Conservation (phyloP, 164 flowering plant species). For the Houttuynia cordata region DNA sequence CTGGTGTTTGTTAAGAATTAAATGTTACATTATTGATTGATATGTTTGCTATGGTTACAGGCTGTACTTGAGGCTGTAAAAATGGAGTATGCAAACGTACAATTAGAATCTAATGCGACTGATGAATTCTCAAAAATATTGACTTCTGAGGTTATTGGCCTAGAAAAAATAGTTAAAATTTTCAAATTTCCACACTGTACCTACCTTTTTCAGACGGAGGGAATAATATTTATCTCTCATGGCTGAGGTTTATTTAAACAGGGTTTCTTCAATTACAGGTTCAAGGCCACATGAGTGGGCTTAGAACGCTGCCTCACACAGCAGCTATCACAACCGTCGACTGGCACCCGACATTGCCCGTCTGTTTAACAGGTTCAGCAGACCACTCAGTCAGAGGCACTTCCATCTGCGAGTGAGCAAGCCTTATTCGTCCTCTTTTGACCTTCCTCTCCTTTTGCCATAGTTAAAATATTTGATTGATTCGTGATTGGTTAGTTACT, state of each 20-base stretch:
- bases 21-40: neutral
- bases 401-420: neutral
- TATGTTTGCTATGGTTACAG: slow-evolving; percentile 1
- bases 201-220: no score
- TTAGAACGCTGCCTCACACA: slow-evolving; percentile 63
- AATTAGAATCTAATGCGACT: slow-evolving; percentile 89
- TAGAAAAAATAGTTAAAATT: no score
- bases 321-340: slow-evolving; percentile 79
- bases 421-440: neutral
- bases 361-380: slow-evolving; percentile 85
- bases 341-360: slow-evolving; percentile 90
- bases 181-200: no score
- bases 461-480: no score
- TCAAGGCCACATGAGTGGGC: slow-evolving; percentile 36
- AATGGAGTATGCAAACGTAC: slow-evolving; percentile 69
- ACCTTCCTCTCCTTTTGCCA: neutral
- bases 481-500: no score
- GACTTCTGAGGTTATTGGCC: slow-evolving; percentile 92
- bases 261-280: slow-evolving; percentile 29
- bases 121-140: slow-evolving; percentile 87
- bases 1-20: neutral
- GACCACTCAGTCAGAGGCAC: slow-evolving; percentile 81
- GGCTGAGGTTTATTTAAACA: neutral
- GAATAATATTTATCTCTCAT: no score
- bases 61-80: slow-evolving; percentile 58